Conservation (phyloP, 2,329 filamentous ascomycete genomes). For the Ascocoryne sarcoides region DNA sequence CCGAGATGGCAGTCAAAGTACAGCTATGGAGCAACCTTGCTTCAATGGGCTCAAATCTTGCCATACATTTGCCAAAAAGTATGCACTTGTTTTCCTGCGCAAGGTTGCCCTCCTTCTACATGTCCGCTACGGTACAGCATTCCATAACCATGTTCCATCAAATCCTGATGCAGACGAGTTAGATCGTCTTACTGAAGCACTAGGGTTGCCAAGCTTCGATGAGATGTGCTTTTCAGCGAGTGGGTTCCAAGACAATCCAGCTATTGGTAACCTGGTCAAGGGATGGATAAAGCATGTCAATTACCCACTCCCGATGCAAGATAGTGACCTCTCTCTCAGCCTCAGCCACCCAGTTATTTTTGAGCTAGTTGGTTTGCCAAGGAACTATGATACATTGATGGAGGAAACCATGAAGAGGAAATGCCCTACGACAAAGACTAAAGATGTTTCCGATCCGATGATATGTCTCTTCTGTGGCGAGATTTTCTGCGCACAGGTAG, state of each 20-base stretch:
- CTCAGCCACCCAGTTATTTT: conserved; percentile 82
- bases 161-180: conserved; percentile 66
- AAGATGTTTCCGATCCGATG: conserved; percentile 82
- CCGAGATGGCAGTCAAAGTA: background rate
- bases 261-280: conserved; percentile 37
- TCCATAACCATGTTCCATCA: conserved; percentile 59
- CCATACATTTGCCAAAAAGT: conserved; percentile 62
- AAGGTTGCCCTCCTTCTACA: conserved; percentile 79
- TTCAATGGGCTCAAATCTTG: conserved; percentile 45
- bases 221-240: conserved; percentile 46
- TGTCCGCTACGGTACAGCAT: conserved; percentile 80
- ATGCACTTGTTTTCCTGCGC: conserved; percentile 81
- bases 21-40: conserved; percentile 45
- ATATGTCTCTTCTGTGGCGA: conserved; percentile 93
- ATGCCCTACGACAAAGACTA: conserved; percentile 75
- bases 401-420: conserved; percentile 78
- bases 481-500: conserved; percentile 91
- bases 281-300: conserved; percentile 57
- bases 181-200: conserved; percentile 65
- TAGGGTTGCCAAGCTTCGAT: conserved; percentile 70
- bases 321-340: conserved; percentile 22
- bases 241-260: conserved; percentile 29
- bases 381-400: conserved; percentile 85
- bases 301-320: background rate
- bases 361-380: conserved; percentile 84